phyloP scores from a whole-genome alignment of 345 rosid species.

The Dimocarpus longan region DNA sequence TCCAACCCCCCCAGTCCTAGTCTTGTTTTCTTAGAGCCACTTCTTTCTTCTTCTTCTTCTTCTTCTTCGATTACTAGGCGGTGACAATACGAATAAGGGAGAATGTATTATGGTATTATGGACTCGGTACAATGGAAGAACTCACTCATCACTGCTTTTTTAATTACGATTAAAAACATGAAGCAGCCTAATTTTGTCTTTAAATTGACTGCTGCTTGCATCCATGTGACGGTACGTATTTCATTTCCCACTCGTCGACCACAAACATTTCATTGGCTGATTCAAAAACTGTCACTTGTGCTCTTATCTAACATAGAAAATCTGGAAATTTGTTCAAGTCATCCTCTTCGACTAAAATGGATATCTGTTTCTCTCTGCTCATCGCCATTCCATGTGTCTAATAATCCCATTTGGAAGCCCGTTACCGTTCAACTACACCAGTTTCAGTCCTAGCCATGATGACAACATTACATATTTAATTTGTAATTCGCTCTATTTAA shows the following conservation, averaged over 20 bases:
- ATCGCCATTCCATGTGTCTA: not conserved
- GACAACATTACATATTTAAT: not conserved
- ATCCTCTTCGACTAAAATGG: not conserved
- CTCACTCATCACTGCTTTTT: too few species aligned
- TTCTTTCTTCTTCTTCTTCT: not conserved
- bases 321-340: not conserved
- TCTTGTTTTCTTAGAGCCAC: not conserved
- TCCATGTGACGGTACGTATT: too few species aligned
- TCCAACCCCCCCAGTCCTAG: conserved; percentile 10
- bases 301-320: not conserved
- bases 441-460: not conserved
- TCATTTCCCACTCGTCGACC: too few species aligned
- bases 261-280: too few species aligned
- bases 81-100: not conserved
- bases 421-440: not conserved
- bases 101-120: too few species aligned
- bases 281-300: not conserved
- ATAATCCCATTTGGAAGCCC: not conserved
- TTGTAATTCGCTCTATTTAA: too few species aligned
- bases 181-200: too few species aligned
- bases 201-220: too few species aligned
- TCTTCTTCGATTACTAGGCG: not conserved
- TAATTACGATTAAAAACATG: too few species aligned
- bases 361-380: not conserved
- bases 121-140: too few species aligned